Conservation (phyloP, 495 filamentous ascomycete species). For the Hyaloscypha bicolor region DNA sequence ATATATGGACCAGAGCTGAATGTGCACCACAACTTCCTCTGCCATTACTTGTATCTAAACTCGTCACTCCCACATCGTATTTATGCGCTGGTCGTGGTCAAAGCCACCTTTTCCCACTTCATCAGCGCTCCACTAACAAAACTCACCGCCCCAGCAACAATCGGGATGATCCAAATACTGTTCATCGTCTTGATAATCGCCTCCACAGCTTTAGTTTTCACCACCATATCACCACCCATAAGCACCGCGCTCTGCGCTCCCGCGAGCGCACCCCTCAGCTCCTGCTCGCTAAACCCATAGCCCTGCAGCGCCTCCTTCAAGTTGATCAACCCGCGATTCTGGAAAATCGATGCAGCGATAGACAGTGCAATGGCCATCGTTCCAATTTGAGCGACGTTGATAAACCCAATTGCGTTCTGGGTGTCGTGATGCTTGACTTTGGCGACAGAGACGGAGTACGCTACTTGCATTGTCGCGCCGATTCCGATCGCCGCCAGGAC, state of each 20-base stretch:
- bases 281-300: conserved; percentile 20
- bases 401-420: conserved; percentile 48
- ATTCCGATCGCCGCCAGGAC: conserved; percentile 48
- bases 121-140: neutral
- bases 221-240: neutral
- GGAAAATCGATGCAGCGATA: conserved; percentile 50
- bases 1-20: no score
- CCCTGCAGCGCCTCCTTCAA: conserved; percentile 35
- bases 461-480: conserved; percentile 46
- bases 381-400: conserved; percentile 46
- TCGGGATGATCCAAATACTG: conserved; percentile 42
- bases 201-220: conserved; percentile 38
- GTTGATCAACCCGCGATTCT: conserved; percentile 39
- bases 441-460: conserved; percentile 48
- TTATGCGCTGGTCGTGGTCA: neutral
- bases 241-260: conserved; percentile 47
- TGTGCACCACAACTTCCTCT: no score
- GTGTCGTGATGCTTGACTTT: conserved; percentile 37
- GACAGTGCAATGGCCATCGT: conserved; percentile 48
- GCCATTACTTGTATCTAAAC: neutral
- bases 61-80: neutral
- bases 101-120: conserved; percentile 5
- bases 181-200: conserved; percentile 43
- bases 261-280: conserved; percentile 46
- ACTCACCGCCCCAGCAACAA: conserved; percentile 37